phyloP scores from a whole-genome alignment of 2,329 filamentous ascomycete species.

The Chaetothyriales sp. region DNA sequence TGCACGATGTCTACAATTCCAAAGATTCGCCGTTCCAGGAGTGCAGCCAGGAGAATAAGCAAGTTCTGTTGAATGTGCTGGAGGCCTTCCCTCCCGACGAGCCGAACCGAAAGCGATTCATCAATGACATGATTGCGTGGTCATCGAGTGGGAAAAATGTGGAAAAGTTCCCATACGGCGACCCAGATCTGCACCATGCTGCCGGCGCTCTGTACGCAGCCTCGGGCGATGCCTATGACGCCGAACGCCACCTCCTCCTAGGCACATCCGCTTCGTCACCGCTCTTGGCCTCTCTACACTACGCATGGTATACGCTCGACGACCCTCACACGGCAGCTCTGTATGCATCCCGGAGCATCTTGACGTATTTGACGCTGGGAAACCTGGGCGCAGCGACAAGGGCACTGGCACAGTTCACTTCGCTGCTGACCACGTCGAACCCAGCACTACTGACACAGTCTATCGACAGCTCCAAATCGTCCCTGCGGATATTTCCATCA shows the following conservation, averaged over 20 bases:
- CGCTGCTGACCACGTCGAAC: conserved; percentile 42
- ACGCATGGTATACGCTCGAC: conserved; percentile 82
- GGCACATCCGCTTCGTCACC: conserved; percentile 81
- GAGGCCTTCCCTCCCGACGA: conserved; percentile 68
- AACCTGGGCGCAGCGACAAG: conserved; percentile 82
- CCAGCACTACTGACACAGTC: conserved; percentile 56
- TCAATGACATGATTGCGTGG: conserved; percentile 77
- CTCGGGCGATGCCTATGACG: conserved; percentile 76
- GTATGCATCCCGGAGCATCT: conserved; percentile 71
- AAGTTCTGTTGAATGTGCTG: conserved; percentile 59
- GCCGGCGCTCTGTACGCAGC: conserved; percentile 78
- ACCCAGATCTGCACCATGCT: conserved; percentile 88
- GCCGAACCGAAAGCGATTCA: conserved; percentile 83
- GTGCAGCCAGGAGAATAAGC: conserved; percentile 41
- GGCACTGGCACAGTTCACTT: conserved; percentile 61
- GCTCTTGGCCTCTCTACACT: conserved; percentile 68
- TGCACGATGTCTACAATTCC: conserved; percentile 84
- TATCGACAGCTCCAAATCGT: conserved; percentile 54
- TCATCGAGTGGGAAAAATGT: conserved; percentile 55
- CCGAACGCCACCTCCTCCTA: conserved; percentile 60
- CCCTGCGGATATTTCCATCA: conserved; percentile 65
- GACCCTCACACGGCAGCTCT: conserved; percentile 73
- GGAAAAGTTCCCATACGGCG: conserved; percentile 58
- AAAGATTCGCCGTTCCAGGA: conserved; percentile 46
- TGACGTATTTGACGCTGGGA: conserved; percentile 80